Evolutionary conservation across 106 monocot genomes (phyloP).

Genomic region (Vanilla planifolia): DNA sequence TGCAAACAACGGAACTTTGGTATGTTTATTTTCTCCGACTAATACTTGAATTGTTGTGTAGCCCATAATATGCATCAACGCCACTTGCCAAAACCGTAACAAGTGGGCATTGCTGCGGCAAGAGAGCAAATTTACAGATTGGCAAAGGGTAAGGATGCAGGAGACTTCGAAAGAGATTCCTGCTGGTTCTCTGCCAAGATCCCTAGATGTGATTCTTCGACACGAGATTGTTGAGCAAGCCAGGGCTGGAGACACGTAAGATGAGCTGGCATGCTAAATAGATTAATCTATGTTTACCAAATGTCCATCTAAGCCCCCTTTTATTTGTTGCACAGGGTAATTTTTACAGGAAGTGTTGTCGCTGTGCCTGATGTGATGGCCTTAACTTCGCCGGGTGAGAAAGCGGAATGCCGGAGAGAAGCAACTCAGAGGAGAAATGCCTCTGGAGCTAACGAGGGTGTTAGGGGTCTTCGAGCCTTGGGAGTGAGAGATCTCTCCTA

Average conservation of each 20-base stretch:
- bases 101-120: slow-evolving; percentile 93
- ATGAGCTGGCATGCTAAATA: not conserved
- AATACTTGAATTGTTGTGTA: slow-evolving; percentile 14
- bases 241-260: slow-evolving; percentile 98
- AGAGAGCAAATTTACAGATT: slow-evolving; percentile 98
- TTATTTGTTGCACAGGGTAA: slow-evolving; percentile 40
- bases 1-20: too few species aligned
- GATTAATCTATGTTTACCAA: not conserved
- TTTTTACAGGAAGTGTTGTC: slow-evolving; percentile 84
- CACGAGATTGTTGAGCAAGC: slow-evolving; percentile 99
- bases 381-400: slow-evolving; percentile 92
- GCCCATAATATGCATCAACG: slow-evolving; percentile 95
- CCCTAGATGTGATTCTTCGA: slow-evolving; percentile 84
- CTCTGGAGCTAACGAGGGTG: slow-evolving; percentile 70
- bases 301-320: not conserved
- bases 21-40: not conserved
- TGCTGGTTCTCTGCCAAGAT: slow-evolving; percentile 93
- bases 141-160: slow-evolving; percentile 95
- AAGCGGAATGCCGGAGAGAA: slow-evolving; percentile 81
- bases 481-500: slow-evolving; percentile 95
- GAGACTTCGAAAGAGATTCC: slow-evolving; percentile 99
- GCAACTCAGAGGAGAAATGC: slow-evolving; percentile 65
- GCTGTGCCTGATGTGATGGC: slow-evolving; percentile 94
- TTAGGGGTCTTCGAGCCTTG: slow-evolving; percentile 69
- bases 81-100: slow-evolving; percentile 60